A percentile compares a stretch with the other conserved stretches of the same genome.
These are phyloP conservation scores for Cicer cuneatum DNA, from an alignment of 306 rosid species.

Conservation along the genomic window DNA sequence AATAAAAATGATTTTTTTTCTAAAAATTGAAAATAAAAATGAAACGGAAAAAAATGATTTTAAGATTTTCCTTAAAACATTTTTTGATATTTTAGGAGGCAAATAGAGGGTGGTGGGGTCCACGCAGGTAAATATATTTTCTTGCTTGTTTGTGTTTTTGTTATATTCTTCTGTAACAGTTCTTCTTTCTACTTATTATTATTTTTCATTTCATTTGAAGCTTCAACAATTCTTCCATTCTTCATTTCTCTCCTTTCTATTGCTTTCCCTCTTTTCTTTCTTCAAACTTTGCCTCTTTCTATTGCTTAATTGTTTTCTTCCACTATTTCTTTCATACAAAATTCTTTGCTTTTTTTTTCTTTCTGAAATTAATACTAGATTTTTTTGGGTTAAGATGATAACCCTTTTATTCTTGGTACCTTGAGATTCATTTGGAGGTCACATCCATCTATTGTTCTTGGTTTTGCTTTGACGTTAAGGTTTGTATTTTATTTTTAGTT, in stretches of 20 bases:
- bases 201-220: neutral
- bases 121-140: constrained; percentile 42
- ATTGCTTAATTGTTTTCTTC: constrained; percentile 37
- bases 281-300: constrained; percentile 33
- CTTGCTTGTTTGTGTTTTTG: constrained; percentile 12
- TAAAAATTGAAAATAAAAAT: neutral
- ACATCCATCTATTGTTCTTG: constrained; percentile 54
- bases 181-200: constrained; percentile 31
- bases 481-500: constrained; percentile 40
- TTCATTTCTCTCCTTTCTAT: constrained; percentile 45
- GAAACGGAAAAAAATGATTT: neutral
- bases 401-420: constrained; percentile 48
- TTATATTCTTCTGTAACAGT: constrained; percentile 39
- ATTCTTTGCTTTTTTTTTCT: constrained; percentile 56
- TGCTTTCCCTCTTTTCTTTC: constrained; percentile 42
- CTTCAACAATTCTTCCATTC: constrained; percentile 45
- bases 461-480: constrained; percentile 76
- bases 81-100: constrained; percentile 28
- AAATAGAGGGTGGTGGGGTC: constrained; percentile 48
- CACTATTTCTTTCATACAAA: constrained; percentile 48
- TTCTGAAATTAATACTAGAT: neutral
- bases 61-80: constrained; percentile 10
- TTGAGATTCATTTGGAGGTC: constrained; percentile 55
- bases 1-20: neutral
- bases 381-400: constrained; percentile 27